These are phyloP conservation scores for Plasmodium gonderi DNA, from an alignment of 169 alveolate genomes.

Conservation along the genomic window DNA sequence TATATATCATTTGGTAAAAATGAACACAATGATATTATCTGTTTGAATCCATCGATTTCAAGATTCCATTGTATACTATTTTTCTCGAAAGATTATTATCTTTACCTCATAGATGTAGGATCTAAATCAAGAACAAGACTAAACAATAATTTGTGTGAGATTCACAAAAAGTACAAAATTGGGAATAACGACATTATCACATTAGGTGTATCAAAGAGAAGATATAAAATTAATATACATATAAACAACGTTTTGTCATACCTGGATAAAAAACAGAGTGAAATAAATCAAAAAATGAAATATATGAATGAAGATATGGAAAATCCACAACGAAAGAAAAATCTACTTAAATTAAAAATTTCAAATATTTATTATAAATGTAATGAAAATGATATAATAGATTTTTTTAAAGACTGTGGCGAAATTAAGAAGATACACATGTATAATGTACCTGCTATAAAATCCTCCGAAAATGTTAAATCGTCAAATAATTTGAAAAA, in stretches of 20 bases:
- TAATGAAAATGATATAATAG: constrained; percentile 65
- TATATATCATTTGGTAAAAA: constrained; percentile 75
- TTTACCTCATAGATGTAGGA: constrained; percentile 69
- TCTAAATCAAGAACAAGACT: constrained; percentile 66
- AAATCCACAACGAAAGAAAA: constrained; percentile 15
- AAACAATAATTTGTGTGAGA: constrained; percentile 32
- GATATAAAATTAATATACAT: constrained; percentile 55
- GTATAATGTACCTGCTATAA: constrained; percentile 20
- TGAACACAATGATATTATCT: constrained; percentile 61
- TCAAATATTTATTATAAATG: constrained; percentile 69
- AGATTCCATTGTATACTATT: constrained; percentile 64
- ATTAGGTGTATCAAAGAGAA: constrained; percentile 71
- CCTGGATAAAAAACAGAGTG: constrained; percentile 41
- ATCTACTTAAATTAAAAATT: constrained; percentile 31
- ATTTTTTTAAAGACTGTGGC: constrained; percentile 70
- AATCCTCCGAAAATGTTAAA: neutral
- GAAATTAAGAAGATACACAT: constrained; percentile 42
- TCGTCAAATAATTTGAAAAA: neutral
- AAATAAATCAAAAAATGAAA: constrained; percentile 33
- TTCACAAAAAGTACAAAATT: constrained; percentile 53
- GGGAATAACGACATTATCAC: constrained; percentile 39
- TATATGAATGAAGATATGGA: constrained; percentile 52
- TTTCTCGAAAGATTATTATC: constrained; percentile 52
- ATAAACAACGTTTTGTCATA: constrained; percentile 51
- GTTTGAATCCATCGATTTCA: constrained; percentile 74